Conservation (phyloP, 225 moss, liverwort and hornwort genomes). For the Marchantia polymorpha region DNA sequence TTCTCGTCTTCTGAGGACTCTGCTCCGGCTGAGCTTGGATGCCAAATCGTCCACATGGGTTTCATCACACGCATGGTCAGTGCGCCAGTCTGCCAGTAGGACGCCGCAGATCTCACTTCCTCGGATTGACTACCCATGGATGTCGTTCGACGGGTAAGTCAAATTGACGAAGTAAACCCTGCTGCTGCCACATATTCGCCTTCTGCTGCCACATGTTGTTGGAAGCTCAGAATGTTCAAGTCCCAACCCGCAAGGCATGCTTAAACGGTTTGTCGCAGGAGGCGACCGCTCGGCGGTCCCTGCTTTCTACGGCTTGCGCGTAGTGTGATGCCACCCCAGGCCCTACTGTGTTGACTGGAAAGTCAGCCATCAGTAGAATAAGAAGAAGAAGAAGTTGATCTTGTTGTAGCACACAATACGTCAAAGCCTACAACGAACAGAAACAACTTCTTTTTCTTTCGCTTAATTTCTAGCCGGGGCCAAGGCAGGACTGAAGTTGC, state of each 20-base stretch:
- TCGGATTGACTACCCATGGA: conserved; percentile 5
- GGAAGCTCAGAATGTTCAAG: neutral
- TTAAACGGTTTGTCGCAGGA: neutral
- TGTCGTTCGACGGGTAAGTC: conserved; percentile 1
- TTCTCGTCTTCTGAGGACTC: no score
- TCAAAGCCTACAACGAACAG: neutral
- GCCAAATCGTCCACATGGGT: neutral
- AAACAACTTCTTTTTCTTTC: neutral
- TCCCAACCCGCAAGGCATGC: neutral
- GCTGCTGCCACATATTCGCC: neutral
- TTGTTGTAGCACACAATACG: neutral
- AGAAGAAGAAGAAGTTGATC: conserved; percentile 8
- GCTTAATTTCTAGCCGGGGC: no score
- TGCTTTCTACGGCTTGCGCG: conserved; percentile 8
- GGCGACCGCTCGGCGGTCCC: neutral
- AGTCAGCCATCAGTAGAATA: conserved; percentile 5
- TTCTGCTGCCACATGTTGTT: neutral
- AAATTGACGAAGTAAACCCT: conserved; percentile 5
- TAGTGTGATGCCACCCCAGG: neutral
- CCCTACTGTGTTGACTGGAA: conserved; percentile 12
- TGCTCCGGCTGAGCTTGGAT: no score
- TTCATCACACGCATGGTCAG: neutral
- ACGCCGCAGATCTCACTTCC: neutral
- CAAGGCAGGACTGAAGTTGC: no score
- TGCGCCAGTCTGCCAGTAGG: neutral